These are phyloP conservation scores for Pecoramyces ruminantium DNA, from an alignment of 192 early-diverging fungal species.

Conservation along the genomic window DNA sequence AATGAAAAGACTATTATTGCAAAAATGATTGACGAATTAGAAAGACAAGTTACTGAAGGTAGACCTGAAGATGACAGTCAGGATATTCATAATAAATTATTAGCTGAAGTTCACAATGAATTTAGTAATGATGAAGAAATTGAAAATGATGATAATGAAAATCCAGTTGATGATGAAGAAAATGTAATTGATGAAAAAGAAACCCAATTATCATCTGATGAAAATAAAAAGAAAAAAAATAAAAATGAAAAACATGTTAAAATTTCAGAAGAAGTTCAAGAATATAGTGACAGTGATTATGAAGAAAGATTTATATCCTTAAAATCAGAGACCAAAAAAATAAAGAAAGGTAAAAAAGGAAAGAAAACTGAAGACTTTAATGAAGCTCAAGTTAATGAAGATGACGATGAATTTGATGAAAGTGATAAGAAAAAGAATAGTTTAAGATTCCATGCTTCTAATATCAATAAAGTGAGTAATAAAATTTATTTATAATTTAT, in stretches of 20 bases:
- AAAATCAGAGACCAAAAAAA: background rate
- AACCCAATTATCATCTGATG: background rate
- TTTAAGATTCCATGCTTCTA: constrained; percentile 36
- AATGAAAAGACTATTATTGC: constrained; percentile 1
- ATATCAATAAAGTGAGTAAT: constrained; percentile 48
- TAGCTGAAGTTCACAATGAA: constrained; percentile 1
- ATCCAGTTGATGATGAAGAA: constrained; percentile 8
- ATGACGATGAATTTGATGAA: constrained; percentile 57
- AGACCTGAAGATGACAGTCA: background rate
- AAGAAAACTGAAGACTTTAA: constrained; percentile 20
- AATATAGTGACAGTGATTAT: background rate
- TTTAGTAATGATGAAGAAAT: constrained; percentile 1
- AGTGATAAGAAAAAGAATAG: constrained; percentile 40
- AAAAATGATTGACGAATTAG: background rate
- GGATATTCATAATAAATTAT: constrained; percentile 4
- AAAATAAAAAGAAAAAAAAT: background rate
- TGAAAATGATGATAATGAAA: constrained; percentile 2
- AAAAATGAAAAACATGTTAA: background rate
- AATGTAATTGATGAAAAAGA: background rate
- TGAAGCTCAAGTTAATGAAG: constrained; percentile 14
- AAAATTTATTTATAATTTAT: too few relatives aligned
- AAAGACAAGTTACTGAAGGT: background rate
- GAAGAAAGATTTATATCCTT: background rate
- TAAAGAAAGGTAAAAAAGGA: background rate
- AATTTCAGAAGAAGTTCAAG: constrained; percentile 11